Evolutionary conservation across 1,284 basidiomycete species (phyloP), one percentile per base, ranked within the genome.

Genomic region (Pseudozyma thailandica): DNA sequence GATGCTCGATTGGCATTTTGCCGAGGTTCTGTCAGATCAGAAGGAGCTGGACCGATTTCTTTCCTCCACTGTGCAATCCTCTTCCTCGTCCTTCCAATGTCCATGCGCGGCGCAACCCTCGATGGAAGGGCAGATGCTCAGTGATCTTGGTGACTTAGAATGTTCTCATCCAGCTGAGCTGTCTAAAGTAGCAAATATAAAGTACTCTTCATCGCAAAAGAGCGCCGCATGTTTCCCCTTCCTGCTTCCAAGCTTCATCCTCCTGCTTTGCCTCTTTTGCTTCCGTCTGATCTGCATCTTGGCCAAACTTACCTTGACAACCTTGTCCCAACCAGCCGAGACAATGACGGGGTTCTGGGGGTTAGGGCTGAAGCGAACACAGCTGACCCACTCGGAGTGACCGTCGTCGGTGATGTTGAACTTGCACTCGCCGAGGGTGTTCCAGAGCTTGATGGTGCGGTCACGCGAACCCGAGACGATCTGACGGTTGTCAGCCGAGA

Each of bases 351-450:
- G 94, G 88, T 96, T 98, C 86, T 90, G 83, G 74, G 95, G 91
- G 86, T 98, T 99, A 68, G 96, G 96, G 87, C 93, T 96, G 89
- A 99, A 99, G 84, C 96, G 92, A 52, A 99, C 96, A 85, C 96
- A 98, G 60, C 94, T 98, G 74, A 99, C 95, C 93, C 93, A 82
- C 72, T 82, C 81, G 44, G 80, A 73, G 79, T 82, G 96, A 76
- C 95, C 94, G 80, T 98, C 96, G 81, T 98, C 95, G 86, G 93
- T 93, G 86, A 99, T 99, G 86, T 98, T 93, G 85, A 94, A 98
- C 86, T 98, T 99, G 89, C 96, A 98, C 86, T 99, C 96, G 84
- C 96, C 96, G 75, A 99, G 90, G 73, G 96, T 99, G 88, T 99
- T 98, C 96, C 96, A 99, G 83, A 99, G 92, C 86, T 98, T 99